Evolutionary conservation across 202 grass and related monocot species (phyloP).

Genomic region (Digitaria exilis): DNA sequence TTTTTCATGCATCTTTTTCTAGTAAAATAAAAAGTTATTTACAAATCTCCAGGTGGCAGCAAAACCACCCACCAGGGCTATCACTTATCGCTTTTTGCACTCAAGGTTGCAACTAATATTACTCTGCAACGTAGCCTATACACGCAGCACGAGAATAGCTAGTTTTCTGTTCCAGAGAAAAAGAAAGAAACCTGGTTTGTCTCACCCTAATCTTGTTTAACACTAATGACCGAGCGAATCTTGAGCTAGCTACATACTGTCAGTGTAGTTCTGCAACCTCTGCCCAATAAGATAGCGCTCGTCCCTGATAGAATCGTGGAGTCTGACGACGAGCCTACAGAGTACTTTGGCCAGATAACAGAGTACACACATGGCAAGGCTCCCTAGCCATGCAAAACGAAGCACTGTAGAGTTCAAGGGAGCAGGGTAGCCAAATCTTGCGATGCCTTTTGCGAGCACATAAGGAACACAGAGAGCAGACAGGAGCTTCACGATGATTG

Average conservation of each 20-base stretch:
- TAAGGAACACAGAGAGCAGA: slow-evolving; percentile 54
- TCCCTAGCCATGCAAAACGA: slow-evolving; percentile 63
- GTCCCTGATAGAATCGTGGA: slow-evolving; percentile 67
- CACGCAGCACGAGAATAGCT: neutral
- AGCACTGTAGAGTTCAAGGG: slow-evolving; percentile 49
- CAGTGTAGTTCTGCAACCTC: slow-evolving; percentile 57
- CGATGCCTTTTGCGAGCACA: slow-evolving; percentile 46
- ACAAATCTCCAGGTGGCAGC: neutral
- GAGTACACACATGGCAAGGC: slow-evolving; percentile 32
- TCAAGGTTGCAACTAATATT: neutral
- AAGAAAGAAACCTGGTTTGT: neutral
- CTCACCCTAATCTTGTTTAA: slow-evolving; percentile 10
- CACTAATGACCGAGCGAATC: neutral
- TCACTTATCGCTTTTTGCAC: neutral
- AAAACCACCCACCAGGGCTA: neutral
- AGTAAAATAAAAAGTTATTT: neutral
- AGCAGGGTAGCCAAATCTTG: slow-evolving; percentile 47
- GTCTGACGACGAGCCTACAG: slow-evolving; percentile 34
- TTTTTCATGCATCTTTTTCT: neutral
- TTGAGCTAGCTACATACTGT: slow-evolving; percentile 29
- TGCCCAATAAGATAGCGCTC: slow-evolving; percentile 60
- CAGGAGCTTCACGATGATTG: slow-evolving; percentile 47
- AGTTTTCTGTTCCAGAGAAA: neutral
- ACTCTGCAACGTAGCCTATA: slow-evolving; percentile 13
- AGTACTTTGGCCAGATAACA: slow-evolving; percentile 43